Conservation (phyloP, 2,329 filamentous ascomycete genomes). For the Trichoderma sp. region DNA sequence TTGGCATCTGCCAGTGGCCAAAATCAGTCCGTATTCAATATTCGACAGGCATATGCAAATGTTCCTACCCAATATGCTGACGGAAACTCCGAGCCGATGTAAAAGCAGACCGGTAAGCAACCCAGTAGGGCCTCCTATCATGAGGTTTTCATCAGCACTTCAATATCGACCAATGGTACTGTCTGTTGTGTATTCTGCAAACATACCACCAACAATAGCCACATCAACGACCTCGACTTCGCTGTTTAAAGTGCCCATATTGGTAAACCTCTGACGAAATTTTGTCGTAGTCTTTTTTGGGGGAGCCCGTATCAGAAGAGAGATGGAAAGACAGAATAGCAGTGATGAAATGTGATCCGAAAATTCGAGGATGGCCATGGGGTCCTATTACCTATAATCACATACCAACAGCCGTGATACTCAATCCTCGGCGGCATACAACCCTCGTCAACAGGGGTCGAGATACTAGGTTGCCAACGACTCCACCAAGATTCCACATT, state of each 20-base stretch:
- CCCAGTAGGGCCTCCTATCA: slow-evolving; percentile 36
- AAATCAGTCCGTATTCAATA: background rate
- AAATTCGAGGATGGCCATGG: background rate
- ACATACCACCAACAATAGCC: slow-evolving; percentile 38
- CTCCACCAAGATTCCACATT: background rate
- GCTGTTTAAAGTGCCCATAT: background rate
- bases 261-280: background rate
- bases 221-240: slow-evolving; percentile 33
- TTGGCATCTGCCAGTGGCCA: slow-evolving; percentile 36
- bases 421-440: background rate
- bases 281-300: background rate
- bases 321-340: background rate
- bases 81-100: slow-evolving; percentile 40
- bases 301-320: background rate
- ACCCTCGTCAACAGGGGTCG: background rate
- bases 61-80: slow-evolving; percentile 38
- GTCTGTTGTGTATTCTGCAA: background rate
- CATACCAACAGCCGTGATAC: background rate
- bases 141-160: background rate
- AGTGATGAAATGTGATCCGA: background rate
- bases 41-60: background rate
- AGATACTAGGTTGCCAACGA: background rate
- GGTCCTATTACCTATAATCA: background rate
- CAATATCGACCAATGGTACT: background rate
- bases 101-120: slow-evolving; percentile 45